Percentiles rank a stretch among this genome's conserved stretches.
Evolutionary conservation across 116 monocot species (phyloP).

Genomic region (Dioscorea cayenensis): DNA sequence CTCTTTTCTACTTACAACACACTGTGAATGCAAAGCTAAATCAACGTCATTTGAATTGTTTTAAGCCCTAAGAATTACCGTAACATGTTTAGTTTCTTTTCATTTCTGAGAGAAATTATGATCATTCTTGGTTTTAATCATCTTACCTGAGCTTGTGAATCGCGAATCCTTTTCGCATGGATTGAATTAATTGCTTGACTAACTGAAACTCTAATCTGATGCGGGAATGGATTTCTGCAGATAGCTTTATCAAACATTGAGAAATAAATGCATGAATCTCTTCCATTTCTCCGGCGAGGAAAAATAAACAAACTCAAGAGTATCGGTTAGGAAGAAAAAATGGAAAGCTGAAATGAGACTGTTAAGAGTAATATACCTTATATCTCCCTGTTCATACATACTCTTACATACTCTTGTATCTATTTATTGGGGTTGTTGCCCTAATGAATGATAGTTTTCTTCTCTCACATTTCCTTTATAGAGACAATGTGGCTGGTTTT

Average conservation of each 20-base stretch:
- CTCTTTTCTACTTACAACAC: neutral
- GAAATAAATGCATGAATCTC: neutral
- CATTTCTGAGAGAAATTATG: neutral
- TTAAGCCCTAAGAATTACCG: neutral
- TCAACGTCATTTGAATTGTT: neutral
- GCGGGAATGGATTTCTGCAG: conserved; percentile 55
- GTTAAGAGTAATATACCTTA: no score
- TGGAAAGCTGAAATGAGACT: no score
- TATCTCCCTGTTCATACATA: no score
- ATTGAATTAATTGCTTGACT: neutral
- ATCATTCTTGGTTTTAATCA: neutral
- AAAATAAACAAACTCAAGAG: neutral
- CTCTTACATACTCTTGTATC: no score
- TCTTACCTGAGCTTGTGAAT: neutral
- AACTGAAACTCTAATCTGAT: neutral
- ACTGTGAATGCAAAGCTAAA: neutral
- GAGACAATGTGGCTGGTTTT: neutral
- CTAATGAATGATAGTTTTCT: no score
- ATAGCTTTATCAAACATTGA: conserved; percentile 29
- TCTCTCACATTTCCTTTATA: no score
- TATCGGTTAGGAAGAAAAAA: neutral
- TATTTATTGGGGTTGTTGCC: no score
- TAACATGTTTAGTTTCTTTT: neutral
- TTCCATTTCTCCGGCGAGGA: neutral
- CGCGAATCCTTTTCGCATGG: neutral